Evolutionary conservation across 768 basidiomycete species (phyloP).

Genomic region (Podaxis sp.): DNA sequence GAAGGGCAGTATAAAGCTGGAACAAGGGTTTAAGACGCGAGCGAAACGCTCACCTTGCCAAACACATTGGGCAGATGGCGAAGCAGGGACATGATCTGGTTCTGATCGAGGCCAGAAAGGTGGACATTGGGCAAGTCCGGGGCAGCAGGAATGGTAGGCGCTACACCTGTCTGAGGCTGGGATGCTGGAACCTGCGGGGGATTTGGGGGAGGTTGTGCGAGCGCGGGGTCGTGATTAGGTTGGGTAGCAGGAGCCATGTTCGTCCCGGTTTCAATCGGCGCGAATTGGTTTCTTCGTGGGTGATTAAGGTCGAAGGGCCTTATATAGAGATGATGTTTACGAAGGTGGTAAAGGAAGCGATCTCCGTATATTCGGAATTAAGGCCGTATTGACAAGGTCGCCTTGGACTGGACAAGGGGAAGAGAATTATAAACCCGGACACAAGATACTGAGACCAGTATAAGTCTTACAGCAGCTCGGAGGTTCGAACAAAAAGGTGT

Average conservation of each 20-base stretch:
- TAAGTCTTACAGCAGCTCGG: neutral
- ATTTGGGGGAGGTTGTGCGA: slow-evolving; percentile 33
- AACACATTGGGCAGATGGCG: slow-evolving; percentile 55
- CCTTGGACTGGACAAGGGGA: neutral
- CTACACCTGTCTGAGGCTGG: slow-evolving; percentile 23
- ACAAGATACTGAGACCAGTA: neutral
- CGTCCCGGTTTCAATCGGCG: neutral
- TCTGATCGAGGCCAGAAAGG: slow-evolving; percentile 43
- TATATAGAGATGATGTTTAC: no score
- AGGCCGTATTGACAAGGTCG: neutral
- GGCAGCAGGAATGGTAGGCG: slow-evolving; percentile 25
- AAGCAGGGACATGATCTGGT: slow-evolving; percentile 60
- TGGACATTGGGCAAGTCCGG: slow-evolving; percentile 28
- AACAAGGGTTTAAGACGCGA: slow-evolving; percentile 3
- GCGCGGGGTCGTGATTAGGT: slow-evolving; percentile 37
- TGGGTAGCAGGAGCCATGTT: slow-evolving; percentile 38
- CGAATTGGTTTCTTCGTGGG: neutral
- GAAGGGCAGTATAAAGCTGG: slow-evolving; percentile 15
- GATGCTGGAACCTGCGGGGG: slow-evolving; percentile 29
- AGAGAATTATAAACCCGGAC: neutral
- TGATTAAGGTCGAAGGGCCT: neutral
- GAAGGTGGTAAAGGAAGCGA: neutral
- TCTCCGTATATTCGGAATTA: neutral
- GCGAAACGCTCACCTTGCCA: slow-evolving; percentile 47
- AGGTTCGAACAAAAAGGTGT: slow-evolving; percentile 1